Evolutionary conservation across 805 yeast species (phyloP).

Genomic region (Yueomyces sp.): DNA sequence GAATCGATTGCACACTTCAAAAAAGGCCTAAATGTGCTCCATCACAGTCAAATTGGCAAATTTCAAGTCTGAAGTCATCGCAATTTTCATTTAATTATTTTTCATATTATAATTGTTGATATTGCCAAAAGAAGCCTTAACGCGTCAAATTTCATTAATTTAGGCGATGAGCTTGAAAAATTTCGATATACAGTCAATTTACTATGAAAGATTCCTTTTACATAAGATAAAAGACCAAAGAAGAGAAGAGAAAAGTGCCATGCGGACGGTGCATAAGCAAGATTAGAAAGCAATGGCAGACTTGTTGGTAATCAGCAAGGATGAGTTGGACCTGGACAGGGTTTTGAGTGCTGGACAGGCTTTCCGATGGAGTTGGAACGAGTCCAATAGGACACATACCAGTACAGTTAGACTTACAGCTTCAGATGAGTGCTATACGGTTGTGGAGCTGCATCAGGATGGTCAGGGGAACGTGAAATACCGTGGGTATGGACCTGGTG

Average conservation of each 20-base stretch:
- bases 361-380: slow-evolving; percentile 21
- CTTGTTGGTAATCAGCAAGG: not conserved
- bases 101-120: too few species aligned
- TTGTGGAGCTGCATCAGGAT: slow-evolving; percentile 52
- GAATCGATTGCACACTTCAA: too few species aligned
- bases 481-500: slow-evolving; percentile 26
- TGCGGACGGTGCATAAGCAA: not conserved
- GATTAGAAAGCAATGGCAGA: not conserved
- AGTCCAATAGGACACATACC: slow-evolving; percentile 3
- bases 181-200: too few species aligned
- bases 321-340: slow-evolving; percentile 35
- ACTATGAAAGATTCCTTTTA: too few species aligned
- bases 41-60: too few species aligned
- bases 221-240: too few species aligned
- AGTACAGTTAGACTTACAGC: not conserved
- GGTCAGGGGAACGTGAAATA: slow-evolving; percentile 42
- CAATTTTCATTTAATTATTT: too few species aligned
- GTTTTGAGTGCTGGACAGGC: slow-evolving; percentile 24
- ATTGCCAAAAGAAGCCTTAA: too few species aligned
- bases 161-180: too few species aligned
- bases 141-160: too few species aligned
- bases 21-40: too few species aligned
- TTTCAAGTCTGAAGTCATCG: too few species aligned
- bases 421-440: slow-evolving; percentile 29
- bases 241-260: not conserved